Percentiles rank a stretch among this genome's conserved stretches.
Conservation (phyloP, 805 yeast species). For the Barnettozyma populi region DNA sequence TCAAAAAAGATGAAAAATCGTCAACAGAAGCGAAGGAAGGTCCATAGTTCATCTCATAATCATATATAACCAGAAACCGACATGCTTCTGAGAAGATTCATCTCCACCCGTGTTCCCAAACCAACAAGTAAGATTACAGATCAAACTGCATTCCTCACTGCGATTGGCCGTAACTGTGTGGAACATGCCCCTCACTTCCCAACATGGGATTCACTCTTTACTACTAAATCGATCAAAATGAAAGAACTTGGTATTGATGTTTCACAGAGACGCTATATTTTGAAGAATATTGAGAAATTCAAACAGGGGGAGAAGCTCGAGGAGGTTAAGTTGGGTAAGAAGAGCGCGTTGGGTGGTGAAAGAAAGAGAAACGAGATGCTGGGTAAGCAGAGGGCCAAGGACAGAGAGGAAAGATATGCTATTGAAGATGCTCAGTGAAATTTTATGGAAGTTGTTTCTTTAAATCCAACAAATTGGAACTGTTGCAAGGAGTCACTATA, state of each 20-base stretch:
- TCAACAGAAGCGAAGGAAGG: not conserved
- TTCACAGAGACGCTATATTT: constrained; percentile 63
- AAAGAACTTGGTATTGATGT: constrained; percentile 76
- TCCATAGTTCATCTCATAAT: too few species aligned
- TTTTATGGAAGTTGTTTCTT: not conserved
- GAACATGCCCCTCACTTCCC: constrained; percentile 71
- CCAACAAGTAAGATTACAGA: constrained; percentile 59
- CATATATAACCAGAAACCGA: not conserved
- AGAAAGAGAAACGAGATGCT: constrained; percentile 62
- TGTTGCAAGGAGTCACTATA: not conserved
- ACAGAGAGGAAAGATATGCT: constrained; percentile 25
- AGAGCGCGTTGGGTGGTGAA: constrained; percentile 79
- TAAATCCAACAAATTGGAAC: not conserved
- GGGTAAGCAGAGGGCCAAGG: constrained; percentile 51
- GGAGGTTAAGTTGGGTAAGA: constrained; percentile 62
- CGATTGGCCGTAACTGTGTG: constrained; percentile 68
- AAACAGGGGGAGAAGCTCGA: constrained; percentile 48
- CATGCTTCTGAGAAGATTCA: constrained; percentile 2
- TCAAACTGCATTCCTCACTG: constrained; percentile 63
- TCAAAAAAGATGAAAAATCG: not conserved
- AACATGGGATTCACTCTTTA: constrained; percentile 62
- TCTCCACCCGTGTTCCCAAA: constrained; percentile 29
- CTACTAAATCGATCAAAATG: constrained; percentile 46
- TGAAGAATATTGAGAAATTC: constrained; percentile 66
- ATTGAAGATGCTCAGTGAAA: constrained; percentile 19